Percentiles rank a stretch among this genome's conserved stretches.
Evolutionary conservation across 495 filamentous ascomycete genomes (phyloP).

Genomic region (Saxophila tyrrhenica): DNA sequence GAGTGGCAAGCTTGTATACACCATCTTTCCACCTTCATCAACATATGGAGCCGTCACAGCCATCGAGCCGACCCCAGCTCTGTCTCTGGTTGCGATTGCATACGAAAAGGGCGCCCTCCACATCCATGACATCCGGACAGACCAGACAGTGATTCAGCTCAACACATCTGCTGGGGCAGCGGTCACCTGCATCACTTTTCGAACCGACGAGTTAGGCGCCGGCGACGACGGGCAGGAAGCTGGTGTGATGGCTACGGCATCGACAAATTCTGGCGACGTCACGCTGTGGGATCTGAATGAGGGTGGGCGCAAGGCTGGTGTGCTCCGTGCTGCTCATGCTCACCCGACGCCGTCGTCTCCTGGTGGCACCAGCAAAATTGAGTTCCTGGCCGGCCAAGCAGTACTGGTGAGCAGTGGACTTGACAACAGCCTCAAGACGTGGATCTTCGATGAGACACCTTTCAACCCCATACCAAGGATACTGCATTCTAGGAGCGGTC

Average conservation of each 20-base stretch:
- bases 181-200: constrained; percentile 78
- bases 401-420: constrained; percentile 79
- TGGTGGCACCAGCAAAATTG: constrained; percentile 58
- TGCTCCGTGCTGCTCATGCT: constrained; percentile 76
- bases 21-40: constrained; percentile 57
- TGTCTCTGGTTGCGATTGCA: constrained; percentile 80
- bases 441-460: constrained; percentile 85
- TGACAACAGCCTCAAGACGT: constrained; percentile 88
- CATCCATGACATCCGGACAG: constrained; percentile 68
- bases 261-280: constrained; percentile 62
- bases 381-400: constrained; percentile 86
- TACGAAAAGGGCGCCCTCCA: constrained; percentile 66
- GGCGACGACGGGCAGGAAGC: constrained; percentile 70
- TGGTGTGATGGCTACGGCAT: constrained; percentile 79
- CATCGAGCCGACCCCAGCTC: constrained; percentile 66
- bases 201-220: constrained; percentile 80
- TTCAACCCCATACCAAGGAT: constrained; percentile 75
- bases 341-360: constrained; percentile 39
- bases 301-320: constrained; percentile 67
- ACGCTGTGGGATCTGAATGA: constrained; percentile 93
- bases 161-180: constrained; percentile 41
- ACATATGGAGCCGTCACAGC: constrained; percentile 66
- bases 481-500: constrained; percentile 73
- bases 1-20: constrained; percentile 79
- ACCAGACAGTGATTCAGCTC: constrained; percentile 56